phyloP scores from a whole-genome alignment of 768 basidiomycete genomes.

The Hericium coralloides region DNA sequence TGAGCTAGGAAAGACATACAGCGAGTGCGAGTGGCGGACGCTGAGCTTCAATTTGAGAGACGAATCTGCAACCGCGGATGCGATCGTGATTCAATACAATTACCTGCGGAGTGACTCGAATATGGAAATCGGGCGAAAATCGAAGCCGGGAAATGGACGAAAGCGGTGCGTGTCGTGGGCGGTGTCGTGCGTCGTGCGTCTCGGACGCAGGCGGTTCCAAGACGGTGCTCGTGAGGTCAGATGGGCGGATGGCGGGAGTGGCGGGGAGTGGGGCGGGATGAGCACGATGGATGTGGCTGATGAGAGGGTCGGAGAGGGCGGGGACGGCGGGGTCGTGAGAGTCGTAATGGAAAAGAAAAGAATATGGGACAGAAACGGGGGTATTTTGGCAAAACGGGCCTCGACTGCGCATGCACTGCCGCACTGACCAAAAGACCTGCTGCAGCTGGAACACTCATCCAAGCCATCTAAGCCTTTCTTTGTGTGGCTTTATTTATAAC shows the following conservation, averaged over 20 bases:
- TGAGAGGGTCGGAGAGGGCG: no score
- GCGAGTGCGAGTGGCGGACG: not conserved
- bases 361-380: no score
- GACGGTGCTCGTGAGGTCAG: not conserved
- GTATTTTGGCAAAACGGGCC: no score
- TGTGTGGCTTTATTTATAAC: not conserved
- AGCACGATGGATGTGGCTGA: not conserved
- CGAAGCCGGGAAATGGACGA: not conserved
- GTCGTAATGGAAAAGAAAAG: no score
- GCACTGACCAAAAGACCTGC: no score
- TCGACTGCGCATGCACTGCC: no score
- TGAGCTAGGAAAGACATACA: not conserved
- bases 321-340: no score
- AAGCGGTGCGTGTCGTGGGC: not conserved
- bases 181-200: not conserved
- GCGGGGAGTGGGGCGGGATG: not conserved
- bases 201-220: not conserved
- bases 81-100: not conserved
- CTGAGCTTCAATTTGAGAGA: not conserved
- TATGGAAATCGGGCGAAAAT: no score
- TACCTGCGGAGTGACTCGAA: not conserved
- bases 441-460: not conserved
- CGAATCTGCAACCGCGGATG: not conserved
- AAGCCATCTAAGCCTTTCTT: not conserved
- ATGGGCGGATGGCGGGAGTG: not conserved